Evolutionary conservation across 768 basidiomycete species (phyloP), one percentile per base, ranked within the genome.

Genomic region (Pisolithus sp.): DNA sequence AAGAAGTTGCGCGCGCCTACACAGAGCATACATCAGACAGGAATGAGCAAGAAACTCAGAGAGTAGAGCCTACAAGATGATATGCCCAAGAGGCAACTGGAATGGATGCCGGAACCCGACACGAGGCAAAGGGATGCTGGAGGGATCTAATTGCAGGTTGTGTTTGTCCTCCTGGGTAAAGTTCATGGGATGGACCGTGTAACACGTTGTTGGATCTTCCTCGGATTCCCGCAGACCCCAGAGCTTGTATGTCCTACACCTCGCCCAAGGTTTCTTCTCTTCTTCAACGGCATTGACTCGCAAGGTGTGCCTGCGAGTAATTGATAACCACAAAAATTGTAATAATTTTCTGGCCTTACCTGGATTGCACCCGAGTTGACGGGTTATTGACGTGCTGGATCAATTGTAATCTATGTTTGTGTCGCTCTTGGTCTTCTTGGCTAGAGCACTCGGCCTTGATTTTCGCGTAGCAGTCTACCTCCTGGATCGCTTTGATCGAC

Each of bases 1-100:
- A 30, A 77, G 64, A 0, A 77, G 48, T 48, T 77, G 75, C 0
- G 60, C 49, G 28, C 66, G 57, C n/a, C 68, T 71, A 18, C 3
- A 7, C n/a, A n/a, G 18, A 23, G n/a, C 2, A 7, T n/a, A 7
- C 30, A 12, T 41, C n/a, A 28, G 53, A 53, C 4, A 23, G 39
- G 40, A 4, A 8, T n/a, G 28, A 30, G 31, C 12, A 5, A 21
- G 20, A 12, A 50, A 30, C 38, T 37, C 34, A 12, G n/a, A 13
- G 13, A 12, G 13, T 30, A 23, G 34, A 9, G 42, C 34, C 5
- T 5, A 41, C 15, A 37, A 17, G 42, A 57, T 48, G 1, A 30
- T 34, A 36, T 44, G 12, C 9, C 49, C 56, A 2, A 50, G 17
- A 4, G 41, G 46, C 18, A 57, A 23, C 12, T 38, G 26, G 24